These are phyloP conservation scores for Suaeda aralocaspica DNA, from an alignment of 148 eudicot genomes.

Conservation along the genomic window DNA sequence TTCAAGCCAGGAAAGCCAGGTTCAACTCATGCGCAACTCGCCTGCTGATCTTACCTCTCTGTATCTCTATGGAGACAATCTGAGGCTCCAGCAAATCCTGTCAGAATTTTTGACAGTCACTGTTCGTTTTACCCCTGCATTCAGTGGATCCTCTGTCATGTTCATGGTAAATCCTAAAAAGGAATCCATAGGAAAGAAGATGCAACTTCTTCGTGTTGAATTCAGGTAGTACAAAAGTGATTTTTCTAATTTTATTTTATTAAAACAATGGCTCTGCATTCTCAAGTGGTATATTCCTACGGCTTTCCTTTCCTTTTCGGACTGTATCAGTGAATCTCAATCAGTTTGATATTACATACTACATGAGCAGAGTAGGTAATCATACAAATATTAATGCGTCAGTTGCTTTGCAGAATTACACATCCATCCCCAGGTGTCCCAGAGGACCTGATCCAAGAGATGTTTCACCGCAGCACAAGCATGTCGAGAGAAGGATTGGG, in stretches of 20 bases:
- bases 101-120: constrained; percentile 70
- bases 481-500: constrained; percentile 86
- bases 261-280: neutral
- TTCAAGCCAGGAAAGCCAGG: constrained; percentile 57
- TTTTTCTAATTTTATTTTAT: neutral
- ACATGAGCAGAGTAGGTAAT: neutral
- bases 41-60: constrained; percentile 55
- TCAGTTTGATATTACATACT: neutral
- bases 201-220: constrained; percentile 71
- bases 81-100: constrained; percentile 91
- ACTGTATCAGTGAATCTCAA: too few relatives aligned
- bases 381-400: too few relatives aligned
- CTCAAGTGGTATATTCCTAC: neutral
- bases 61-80: constrained; percentile 59
- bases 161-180: constrained; percentile 47
- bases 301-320: neutral
- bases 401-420: constrained; percentile 49
- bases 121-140: constrained; percentile 56
- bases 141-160: constrained; percentile 52
- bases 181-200: constrained; percentile 54
- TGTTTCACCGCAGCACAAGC: constrained; percentile 64
- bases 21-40: constrained; percentile 48
- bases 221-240: constrained; percentile 47
- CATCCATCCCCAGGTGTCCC: constrained; percentile 93
- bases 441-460: constrained; percentile 64